Percentiles rank a stretch among this genome's conserved stretches.
phyloP scores from a whole-genome alignment of 1,284 basidiomycete species.

The Ustilago lituana region DNA sequence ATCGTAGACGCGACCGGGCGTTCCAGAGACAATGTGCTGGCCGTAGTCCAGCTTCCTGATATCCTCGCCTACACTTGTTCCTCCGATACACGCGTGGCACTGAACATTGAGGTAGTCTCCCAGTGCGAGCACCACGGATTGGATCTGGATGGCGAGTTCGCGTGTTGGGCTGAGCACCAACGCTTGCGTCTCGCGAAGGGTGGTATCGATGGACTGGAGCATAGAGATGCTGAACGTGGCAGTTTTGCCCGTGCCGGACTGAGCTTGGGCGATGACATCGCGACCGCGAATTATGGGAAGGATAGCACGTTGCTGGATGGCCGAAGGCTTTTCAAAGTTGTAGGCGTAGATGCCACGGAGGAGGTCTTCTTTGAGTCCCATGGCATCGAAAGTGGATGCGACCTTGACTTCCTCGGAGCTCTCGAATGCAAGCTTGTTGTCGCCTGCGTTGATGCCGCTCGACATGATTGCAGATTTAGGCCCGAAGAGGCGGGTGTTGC shows the following conservation, averaged over 20 bases:
- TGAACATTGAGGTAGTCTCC: conserved; percentile 99
- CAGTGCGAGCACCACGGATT: conserved; percentile 95
- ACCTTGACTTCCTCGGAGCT: conserved; percentile 91
- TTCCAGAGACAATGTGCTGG: conserved; percentile 96
- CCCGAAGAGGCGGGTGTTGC: too few relatives aligned
- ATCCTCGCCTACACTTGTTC: conserved; percentile 96
- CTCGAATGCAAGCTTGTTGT: conserved; percentile 87
- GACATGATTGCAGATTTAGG: conserved; percentile 30
- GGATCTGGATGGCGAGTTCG: conserved; percentile 81
- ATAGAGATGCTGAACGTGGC: conserved; percentile 78
- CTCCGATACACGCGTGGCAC: conserved; percentile 98
- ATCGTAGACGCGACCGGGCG: conserved; percentile 97
- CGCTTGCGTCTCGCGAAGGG: conserved; percentile 93
- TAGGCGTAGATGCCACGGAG: conserved; percentile 98
- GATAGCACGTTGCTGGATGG: conserved; percentile 62
- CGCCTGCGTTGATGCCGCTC: conserved; percentile 56
- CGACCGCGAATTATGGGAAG: conserved; percentile 72
- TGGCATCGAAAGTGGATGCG: conserved; percentile 76
- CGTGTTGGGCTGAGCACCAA: conserved; percentile 84
- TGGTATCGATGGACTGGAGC: conserved; percentile 88
- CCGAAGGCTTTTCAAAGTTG: conserved; percentile 70
- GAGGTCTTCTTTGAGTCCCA: conserved; percentile 93
- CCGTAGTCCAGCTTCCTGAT: conserved; percentile 98
- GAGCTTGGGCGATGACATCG: conserved; percentile 97
- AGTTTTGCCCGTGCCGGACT: conserved; percentile 99